Base-by-base conservation (phyloP, 83 land plant genomes). In the Picea abies region DNA sequence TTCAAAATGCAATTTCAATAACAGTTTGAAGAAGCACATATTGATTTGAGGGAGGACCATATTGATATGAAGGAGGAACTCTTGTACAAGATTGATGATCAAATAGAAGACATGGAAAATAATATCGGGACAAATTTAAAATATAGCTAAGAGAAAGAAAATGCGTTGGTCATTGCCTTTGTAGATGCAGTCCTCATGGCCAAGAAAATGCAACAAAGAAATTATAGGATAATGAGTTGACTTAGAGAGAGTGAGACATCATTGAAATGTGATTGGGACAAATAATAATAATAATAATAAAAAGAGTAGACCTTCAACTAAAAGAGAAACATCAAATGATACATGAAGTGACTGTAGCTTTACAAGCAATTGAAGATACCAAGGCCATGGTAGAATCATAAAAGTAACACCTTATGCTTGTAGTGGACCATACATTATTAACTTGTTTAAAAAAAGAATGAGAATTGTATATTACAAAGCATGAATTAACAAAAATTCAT, bases 401-500 rank as follows among this genome's bases (percentile, higher is more conserved):
- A 26, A 26, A 26, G 29, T 26, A 26, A 26, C 29, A 26, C 29
- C 29, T 26, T 26, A 26, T 26, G 29, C 29, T 26, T 26, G 29
- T 26, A 26, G 29, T 0, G 0, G 29, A 26, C 29, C 29, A 26
- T 26, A 26, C 29, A 26, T 60, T 32, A 60, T 78, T 41, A 29
- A 60, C 60, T 35, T 60, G 64, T 78, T 60, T 17, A 78, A 14
- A 2, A 10, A 78, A 58, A 39, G 80, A 78, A 60, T 37, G 60
- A 60, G 80, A 78, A 78, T 20, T 60, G 10, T 17, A 58, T 25
- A 15, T 14, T 60, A 41, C 39, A 78, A 17, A 60, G 22, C 4
- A 52, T 5, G 41, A 78, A 60, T 32, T 78, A 58, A 16, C 85
- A 64, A 62, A 67, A 83, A 84, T 89, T 79, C 52, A 78, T 77